Base-by-base conservation (phyloP, 805 yeast species). In the Metschnikowia lunata region DNA sequence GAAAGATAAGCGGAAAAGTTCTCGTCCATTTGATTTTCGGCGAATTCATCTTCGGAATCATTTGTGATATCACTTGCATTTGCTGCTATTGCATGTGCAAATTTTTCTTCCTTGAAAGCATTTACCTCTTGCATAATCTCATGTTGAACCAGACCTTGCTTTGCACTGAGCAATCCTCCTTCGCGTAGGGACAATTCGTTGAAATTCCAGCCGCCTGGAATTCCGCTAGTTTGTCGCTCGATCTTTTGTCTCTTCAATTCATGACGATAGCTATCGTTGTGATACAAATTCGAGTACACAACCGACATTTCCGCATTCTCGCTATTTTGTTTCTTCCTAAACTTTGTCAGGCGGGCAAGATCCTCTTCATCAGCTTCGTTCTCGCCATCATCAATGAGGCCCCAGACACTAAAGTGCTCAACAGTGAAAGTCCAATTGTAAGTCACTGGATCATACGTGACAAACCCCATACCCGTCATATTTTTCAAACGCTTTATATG, bases 341-440 rank as follows among this genome's bases (percentile, higher is more conserved):
- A 43, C 11, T 46, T 59, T 31, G 55, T 37, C 35, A 78, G 72
- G 32, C 75, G 77, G 13, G 44, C 42, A 30, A 34, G 31, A 9
- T 54, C 52, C 10, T 43, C 34, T 33, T 52, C 56, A 13, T 50
- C 52, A 11, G 70, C 82, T 34, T 74, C 80, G 18, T 75, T 80
- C 26, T 83, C 88, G 29, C 55, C 49, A 26, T 51, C 57, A 51
- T 82, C 85, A 13, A 83, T 74, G 32, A 93, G 65, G 7, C 98
- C 98, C 97, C 97, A 93, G 6, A 86, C 79, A 67, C 96, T 88
- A 58, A 93, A 93, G 67, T 93, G 99, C 53, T 85, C 81, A 8
- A 90, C 97, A 54, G 73, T 78, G 64, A 88, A 89, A 1, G 83
- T 80, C 88, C 90, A 89, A 5, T 77, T 64, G 30, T 88, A 87